Percentiles rank a stretch among this genome's conserved stretches.
phyloP scores from a whole-genome alignment of 495 filamentous ascomycete species.

The Podospora anserina region DNA sequence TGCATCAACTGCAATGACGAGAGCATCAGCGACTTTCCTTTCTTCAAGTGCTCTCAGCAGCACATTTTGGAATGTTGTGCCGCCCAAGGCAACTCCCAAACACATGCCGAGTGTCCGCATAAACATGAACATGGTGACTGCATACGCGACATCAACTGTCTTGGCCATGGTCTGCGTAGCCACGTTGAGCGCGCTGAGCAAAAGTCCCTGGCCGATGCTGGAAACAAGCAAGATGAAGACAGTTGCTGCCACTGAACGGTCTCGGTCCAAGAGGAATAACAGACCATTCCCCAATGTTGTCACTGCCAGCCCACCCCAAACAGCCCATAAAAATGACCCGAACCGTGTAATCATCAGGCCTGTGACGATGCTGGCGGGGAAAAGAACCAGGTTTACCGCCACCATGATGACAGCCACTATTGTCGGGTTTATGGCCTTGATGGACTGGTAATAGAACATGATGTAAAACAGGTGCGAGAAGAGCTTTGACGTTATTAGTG shows the following conservation, averaged over 20 bases:
- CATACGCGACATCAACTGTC: slow-evolving; percentile 22
- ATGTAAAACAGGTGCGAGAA: slow-evolving; percentile 55
- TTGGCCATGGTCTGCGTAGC: slow-evolving; percentile 46
- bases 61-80: slow-evolving; percentile 56
- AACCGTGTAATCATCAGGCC: slow-evolving; percentile 45
- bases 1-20: slow-evolving; percentile 36
- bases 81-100: slow-evolving; percentile 57
- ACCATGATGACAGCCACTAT: slow-evolving; percentile 56
- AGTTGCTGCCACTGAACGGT: slow-evolving; percentile 43
- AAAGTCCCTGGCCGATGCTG: slow-evolving; percentile 48
- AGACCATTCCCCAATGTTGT: slow-evolving; percentile 47
- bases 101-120: slow-evolving; percentile 56
- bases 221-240: slow-evolving; percentile 47
- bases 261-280: slow-evolving; percentile 39
- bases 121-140: slow-evolving; percentile 55
- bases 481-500: slow-evolving; percentile 6
- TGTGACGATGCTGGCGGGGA: slow-evolving; percentile 42
- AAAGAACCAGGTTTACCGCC: slow-evolving; percentile 48
- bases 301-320: slow-evolving; percentile 54
- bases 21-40: slow-evolving; percentile 27
- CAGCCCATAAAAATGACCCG: slow-evolving; percentile 47
- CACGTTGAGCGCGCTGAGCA: slow-evolving; percentile 46
- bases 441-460: slow-evolving; percentile 62
- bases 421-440: slow-evolving; percentile 55
- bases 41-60: slow-evolving; percentile 40